These are phyloP conservation scores for Jatropha podagrica DNA, from an alignment of 441 rosid species.

Conservation along the genomic window DNA sequence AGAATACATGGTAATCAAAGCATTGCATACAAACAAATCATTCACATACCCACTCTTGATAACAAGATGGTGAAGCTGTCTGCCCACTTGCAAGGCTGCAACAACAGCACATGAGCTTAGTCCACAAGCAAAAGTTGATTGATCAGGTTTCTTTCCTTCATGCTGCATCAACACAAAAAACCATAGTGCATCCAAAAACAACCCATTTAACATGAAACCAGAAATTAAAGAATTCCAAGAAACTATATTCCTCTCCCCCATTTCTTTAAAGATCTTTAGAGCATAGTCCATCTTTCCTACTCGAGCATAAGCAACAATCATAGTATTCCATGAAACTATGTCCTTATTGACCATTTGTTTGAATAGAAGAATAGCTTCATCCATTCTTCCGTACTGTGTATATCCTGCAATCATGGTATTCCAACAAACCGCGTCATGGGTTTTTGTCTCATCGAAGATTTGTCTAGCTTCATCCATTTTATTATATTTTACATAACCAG, in stretches of 20 bases:
- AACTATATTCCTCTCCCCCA: background rate
- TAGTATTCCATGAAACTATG: background rate
- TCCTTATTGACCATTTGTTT: background rate
- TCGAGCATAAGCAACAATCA: constrained; percentile 5
- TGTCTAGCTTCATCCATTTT: background rate
- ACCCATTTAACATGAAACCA: background rate
- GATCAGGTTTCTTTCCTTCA: constrained; percentile 2
- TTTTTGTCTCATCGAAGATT: background rate
- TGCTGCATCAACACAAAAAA: background rate
- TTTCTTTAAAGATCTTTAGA: constrained; percentile 1
- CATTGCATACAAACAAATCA: background rate
- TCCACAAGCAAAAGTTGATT: background rate
- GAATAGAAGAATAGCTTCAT: background rate
- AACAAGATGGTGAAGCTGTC: constrained; percentile 1
- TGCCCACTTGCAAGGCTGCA: constrained; percentile 2
- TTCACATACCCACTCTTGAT: background rate
- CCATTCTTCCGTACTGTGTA: background rate
- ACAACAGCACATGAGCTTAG: constrained; percentile 1
- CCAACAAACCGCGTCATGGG: background rate
- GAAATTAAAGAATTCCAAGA: constrained; percentile 3
- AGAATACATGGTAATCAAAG: constrained; percentile 2
- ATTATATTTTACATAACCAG: background rate
- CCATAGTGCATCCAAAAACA: background rate
- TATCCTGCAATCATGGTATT: constrained; percentile 1
- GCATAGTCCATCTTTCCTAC: background rate